Base-by-base conservation (phyloP, 805 yeast species). In the Spencermartinsiella europaea region DNA sequence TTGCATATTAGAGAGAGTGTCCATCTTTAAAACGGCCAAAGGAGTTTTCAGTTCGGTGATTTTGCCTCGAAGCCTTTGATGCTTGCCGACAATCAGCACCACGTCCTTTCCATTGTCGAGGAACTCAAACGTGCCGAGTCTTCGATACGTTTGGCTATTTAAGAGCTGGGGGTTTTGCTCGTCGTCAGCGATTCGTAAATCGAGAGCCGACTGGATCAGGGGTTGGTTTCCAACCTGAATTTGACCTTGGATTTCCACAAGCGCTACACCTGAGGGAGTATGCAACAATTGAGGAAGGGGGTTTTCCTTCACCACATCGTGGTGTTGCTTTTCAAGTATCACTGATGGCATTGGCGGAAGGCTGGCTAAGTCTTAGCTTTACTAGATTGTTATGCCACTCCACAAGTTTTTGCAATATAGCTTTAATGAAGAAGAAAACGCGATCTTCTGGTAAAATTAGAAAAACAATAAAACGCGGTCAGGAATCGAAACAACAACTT, bases 251-350 rank as follows among this genome's bases (percentile, higher is more conserved):
- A 56, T 51, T 36, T 56, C 60, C 5, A 56, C 34, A 19, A 56
- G 40, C 3, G 54, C 57, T 1, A 48, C 33, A 3, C 60, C 60
- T 5, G 60, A 54, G 12, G 57, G 54, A 1, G 60, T 56, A n/a
- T 44, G 48, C 3, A 56, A 15, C 15, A 50, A 21, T 10, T 36
- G 21, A 2, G 58, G 58, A 12, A 54, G 42, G 17, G 36, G 27
- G 28, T 38, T 42, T 15, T n/a, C 7, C 14, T 15, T 34, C 21
- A 21, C 14, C 16, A 12, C 8, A 2, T 27, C 36, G 27, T 25
- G 15, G 3, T 36, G 28, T 5, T 20, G 15, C 4, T 21, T 15
- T 15, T 33, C 42, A 7, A 46, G 45, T 17, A 5, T 16, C 16
- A 45, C 49, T 35, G 25, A 25, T 14, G 49, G 49, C 49, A 46